Base-by-base conservation (phyloP, 805 yeast genomes). In the Saturnispora sanitii region DNA sequence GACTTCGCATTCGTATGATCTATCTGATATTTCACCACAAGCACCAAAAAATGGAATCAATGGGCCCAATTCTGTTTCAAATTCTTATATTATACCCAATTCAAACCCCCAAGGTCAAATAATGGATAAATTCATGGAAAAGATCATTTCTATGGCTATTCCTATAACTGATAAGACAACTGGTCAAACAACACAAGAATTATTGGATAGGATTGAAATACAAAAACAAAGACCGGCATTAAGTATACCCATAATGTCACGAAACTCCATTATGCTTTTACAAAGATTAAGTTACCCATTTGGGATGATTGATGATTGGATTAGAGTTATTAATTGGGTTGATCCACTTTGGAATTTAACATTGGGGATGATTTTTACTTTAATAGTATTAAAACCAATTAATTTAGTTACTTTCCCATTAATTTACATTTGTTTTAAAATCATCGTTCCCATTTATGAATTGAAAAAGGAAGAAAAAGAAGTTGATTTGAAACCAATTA, bases 401-500 rank as follows among this genome's bases (percentile, higher is more conserved):
- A 64, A 77, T 21, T 41, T 79, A 0, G 41, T 71, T 0, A 58
- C 73, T 1, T 53, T 79, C 1, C 92, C 92, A 0, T 49, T 78
- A 13, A 61, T 77, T 17, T 62, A 71, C 41, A 44, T 79, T 2
- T 50, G 80, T 23, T 68, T 71, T 40, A 70, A 68, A 16, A 65
- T 79, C 0, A 70, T 86, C 69, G 65, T 78, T 0, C 94, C 95
- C 0, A 79, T 80, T 28, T 86, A 78, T 52, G 39, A 70, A 49
- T 65, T 47, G 49, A 66, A 52, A 56, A 84, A 82, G 54, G 75
- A 77, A n/a, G 78, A 75, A 1, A 63, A 65, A 11, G 67, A 73
- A 20, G 69, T 63, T 26, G 52, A 70, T 3, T 83, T 86, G 3
- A 74, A 73, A 45, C 92, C 94, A 0, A 82, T 79, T 6, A 82